These are phyloP conservation scores for Lathyrus sativus DNA, from an alignment of 306 rosid genomes.

Conservation along the genomic window DNA sequence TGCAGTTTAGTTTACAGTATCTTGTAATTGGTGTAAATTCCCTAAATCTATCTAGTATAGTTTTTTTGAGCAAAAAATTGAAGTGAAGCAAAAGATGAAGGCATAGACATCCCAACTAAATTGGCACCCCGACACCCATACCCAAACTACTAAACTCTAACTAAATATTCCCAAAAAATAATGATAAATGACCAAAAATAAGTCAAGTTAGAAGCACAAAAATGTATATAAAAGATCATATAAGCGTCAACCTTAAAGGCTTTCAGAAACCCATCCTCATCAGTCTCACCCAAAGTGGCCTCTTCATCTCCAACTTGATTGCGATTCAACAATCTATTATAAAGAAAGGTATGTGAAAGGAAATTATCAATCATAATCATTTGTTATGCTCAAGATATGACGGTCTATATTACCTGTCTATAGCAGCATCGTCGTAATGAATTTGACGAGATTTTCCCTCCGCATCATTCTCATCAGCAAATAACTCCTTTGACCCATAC, in stretches of 20 bases:
- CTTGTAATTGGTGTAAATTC: neutral
- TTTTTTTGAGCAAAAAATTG: no score
- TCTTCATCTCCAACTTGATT: conserved; percentile 87
- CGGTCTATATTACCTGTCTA: conserved; percentile 61
- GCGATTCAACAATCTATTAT: conserved; percentile 79
- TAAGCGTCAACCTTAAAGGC: conserved; percentile 79
- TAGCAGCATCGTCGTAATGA: conserved; percentile 94
- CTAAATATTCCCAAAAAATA: no score
- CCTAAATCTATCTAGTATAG: neutral
- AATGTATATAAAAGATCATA: conserved; percentile 31
- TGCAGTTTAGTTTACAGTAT: neutral
- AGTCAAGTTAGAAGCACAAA: neutral
- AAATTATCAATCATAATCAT: conserved; percentile 30
- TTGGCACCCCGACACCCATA: no score
- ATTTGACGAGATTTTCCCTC: conserved; percentile 90
- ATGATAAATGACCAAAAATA: no score
- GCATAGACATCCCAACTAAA: no score
- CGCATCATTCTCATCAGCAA: conserved; percentile 90
- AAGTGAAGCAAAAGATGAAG: no score
- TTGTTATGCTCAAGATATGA: conserved; percentile 8
- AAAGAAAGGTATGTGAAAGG: conserved; percentile 31
- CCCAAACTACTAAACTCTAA: no score
- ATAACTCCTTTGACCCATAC: conserved; percentile 94
- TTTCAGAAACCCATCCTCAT: conserved; percentile 83
- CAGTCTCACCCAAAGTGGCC: conserved; percentile 77